Base-by-base conservation (phyloP, 352 stramenopile species). In the Stramenopiles sp. region DNA sequence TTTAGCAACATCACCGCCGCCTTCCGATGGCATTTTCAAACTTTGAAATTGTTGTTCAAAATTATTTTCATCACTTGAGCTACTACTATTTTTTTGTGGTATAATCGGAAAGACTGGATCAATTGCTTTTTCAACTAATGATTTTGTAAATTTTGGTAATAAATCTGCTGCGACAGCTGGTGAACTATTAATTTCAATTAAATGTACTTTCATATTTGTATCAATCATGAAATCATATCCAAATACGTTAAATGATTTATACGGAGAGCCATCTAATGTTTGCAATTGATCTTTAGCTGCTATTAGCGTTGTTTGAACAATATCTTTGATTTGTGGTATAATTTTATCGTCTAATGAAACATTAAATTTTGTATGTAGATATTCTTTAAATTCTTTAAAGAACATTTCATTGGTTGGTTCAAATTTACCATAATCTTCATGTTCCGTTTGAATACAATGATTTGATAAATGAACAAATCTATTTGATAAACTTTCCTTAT, bases 341-440 rank as follows among this genome's bases (percentile, higher is more conserved):
- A 76, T 76, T 1, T 7, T 76, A 7, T 76, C 65, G 4, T 76
- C 65, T 7, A 76, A 76, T 4, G 30, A 33, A 13, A 76, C 65
- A 76, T 33, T 33, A 31, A 13, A 33, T 76, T 13, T 33, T 13
- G 30, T 13, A 31, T 76, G 4, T 7, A 76, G 13, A 20, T 33
- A 76, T 20, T 4, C 30, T 7, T 31, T 33, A 13, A 76, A 76
- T 76, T 76, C 65, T 76, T 4, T 4, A 13, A 76, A 76, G 7
- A 76, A 76, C 31, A 76, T 76, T 76, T 76, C 65, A 33, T 76
- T 76, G 4, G 65, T 33, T 13, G 30, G 30, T 33, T 76, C 65
- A 76, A 33, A 33, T 13, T 76, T 76, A 31, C 65, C 65, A 20
- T 33, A 76, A 13, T 76, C 13, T 76, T 76, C 31, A 33, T 76